Percentiles rank a stretch among this genome's conserved stretches.
Conservation (phyloP, 75 land plant genomes). For the Cryptomeria japonica region DNA sequence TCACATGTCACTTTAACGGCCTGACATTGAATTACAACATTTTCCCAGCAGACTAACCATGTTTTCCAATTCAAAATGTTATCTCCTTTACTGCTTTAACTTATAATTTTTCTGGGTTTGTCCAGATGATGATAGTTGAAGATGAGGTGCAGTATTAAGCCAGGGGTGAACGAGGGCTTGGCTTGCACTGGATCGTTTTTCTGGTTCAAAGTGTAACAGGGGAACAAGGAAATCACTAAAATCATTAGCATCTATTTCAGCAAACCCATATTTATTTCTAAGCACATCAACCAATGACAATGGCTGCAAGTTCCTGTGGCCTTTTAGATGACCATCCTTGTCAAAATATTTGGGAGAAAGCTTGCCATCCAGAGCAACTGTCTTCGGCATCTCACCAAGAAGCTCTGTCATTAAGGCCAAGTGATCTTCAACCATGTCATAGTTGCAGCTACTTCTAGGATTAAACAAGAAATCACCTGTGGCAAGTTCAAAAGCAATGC, state of each 20-base stretch:
- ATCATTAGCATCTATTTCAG: slow-evolving; percentile 70
- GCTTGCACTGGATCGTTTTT: slow-evolving; percentile 70
- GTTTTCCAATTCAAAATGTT: slow-evolving; percentile 49
- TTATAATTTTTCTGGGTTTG: background rate
- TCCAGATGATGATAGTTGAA: slow-evolving; percentile 8
- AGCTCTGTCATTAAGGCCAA: slow-evolving; percentile 86
- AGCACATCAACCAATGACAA: slow-evolving; percentile 78
- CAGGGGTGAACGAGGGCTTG: slow-evolving; percentile 76
- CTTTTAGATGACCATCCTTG: slow-evolving; percentile 73
- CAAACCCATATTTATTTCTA: slow-evolving; percentile 60
- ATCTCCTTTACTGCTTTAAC: background rate
- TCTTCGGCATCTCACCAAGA: slow-evolving; percentile 80
- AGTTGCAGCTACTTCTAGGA: slow-evolving; percentile 83
- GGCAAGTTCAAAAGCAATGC: slow-evolving; percentile 90
- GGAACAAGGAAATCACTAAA: slow-evolving; percentile 74
- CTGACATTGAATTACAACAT: slow-evolving; percentile 41
- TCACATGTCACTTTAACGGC: background rate
- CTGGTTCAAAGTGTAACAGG: slow-evolving; percentile 72
- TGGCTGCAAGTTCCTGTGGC: slow-evolving; percentile 48
- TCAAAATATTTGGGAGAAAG: slow-evolving; percentile 75
- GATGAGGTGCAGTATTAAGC: slow-evolving; percentile 43
- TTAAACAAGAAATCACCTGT: slow-evolving; percentile 89
- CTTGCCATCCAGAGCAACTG: slow-evolving; percentile 69
- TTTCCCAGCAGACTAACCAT: slow-evolving; percentile 48
- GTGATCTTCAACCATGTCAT: slow-evolving; percentile 85